phyloP scores from a whole-genome alignment of 805 yeast genomes.

The Millerago galiae region DNA sequence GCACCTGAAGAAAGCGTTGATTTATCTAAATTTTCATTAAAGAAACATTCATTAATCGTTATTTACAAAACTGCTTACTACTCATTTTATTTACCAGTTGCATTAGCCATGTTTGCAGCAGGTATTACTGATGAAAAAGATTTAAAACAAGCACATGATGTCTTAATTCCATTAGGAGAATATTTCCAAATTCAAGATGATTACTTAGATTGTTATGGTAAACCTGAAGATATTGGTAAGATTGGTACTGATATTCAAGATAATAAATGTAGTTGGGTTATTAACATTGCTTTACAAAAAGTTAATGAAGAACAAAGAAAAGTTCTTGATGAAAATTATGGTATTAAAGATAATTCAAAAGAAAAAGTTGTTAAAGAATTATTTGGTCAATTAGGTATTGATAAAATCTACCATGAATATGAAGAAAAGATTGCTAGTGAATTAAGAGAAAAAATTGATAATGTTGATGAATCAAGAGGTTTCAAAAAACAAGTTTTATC shows the following conservation, averaged over 20 bases:
- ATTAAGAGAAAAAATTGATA: slow-evolving; percentile 57
- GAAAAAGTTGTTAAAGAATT: slow-evolving; percentile 70
- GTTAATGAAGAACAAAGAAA: slow-evolving; percentile 77
- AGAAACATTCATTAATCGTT: slow-evolving; percentile 91
- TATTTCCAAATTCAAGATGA: slow-evolving; percentile 99
- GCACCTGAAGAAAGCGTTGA: slow-evolving; percentile 97
- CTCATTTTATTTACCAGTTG: slow-evolving; percentile 96
- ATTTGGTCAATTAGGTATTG: slow-evolving; percentile 69
- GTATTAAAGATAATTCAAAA: slow-evolving; percentile 62
- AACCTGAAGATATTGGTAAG: slow-evolving; percentile 95
- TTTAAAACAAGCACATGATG: slow-evolving; percentile 80
- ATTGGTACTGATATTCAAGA: slow-evolving; percentile 98
- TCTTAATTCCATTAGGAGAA: slow-evolving; percentile 92
- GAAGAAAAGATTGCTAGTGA: slow-evolving; percentile 73
- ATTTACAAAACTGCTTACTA: slow-evolving; percentile 96
- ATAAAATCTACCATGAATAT: slow-evolving; percentile 64
- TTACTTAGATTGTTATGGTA: slow-evolving; percentile 93
- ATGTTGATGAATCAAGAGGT: slow-evolving; percentile 87
- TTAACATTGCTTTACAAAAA: slow-evolving; percentile 82
- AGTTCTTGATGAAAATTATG: slow-evolving; percentile 82
- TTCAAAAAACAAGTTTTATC: slow-evolving; percentile 83
- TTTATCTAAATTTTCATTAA: slow-evolving; percentile 75
- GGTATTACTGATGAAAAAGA: slow-evolving; percentile 68
- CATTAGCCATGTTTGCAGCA: slow-evolving; percentile 89
- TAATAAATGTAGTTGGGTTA: slow-evolving; percentile 97